Base-by-base conservation (phyloP, 164 flowering plant genomes). In the Stephania japonica region DNA sequence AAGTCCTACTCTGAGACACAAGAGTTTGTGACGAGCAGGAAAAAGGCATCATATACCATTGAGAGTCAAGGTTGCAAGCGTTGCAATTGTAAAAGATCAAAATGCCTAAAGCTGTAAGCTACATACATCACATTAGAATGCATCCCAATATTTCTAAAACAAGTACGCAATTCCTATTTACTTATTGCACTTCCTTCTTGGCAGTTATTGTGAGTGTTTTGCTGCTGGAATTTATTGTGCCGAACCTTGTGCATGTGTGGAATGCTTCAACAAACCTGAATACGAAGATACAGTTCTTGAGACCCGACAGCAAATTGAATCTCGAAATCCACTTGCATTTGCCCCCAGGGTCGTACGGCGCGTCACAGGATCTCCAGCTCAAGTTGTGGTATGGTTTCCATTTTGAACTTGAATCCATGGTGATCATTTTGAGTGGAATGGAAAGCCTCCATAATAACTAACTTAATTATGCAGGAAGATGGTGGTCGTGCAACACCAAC, bases 151-250 rank as follows among this genome's bases (percentile, higher is more conserved):
- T 6, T n/a, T 16, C n/a, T 56, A 2, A 5, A 18, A 56, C 6
- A 16, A 18, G n/a, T 56, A 16, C 8, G 23, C 3, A 19, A 56
- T 56, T 19, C 7, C 63, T 18, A 49, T 64, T 63, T 42, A 19
- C 56, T 19, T 7, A 67, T 72, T 66, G 49, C 16, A 24, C 11
- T 14, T 66, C 24, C 32, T 69, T 65, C 12, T 70, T 78, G 79
- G 72, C 84, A 93, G 98, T 69, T 94, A 89, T 53, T 94, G 97
- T 79, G 97, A 91, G 49, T 94, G 97, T 76, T 94, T 92, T 88
- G 91, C 91, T 71, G 91, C 90, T 27, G 98, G 97, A 50, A 53
- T 81, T 49, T 91, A 87, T 74, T 94, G 97, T 82, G 80, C 78
- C 7, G 97, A 83, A 24, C 68, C 87, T 64, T 92, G 97, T 87